Percentiles rank a stretch among this genome's conserved stretches.
These are phyloP conservation scores for Rhizopogon rudus DNA, from an alignment of 768 basidiomycete species.

Conservation along the genomic window DNA sequence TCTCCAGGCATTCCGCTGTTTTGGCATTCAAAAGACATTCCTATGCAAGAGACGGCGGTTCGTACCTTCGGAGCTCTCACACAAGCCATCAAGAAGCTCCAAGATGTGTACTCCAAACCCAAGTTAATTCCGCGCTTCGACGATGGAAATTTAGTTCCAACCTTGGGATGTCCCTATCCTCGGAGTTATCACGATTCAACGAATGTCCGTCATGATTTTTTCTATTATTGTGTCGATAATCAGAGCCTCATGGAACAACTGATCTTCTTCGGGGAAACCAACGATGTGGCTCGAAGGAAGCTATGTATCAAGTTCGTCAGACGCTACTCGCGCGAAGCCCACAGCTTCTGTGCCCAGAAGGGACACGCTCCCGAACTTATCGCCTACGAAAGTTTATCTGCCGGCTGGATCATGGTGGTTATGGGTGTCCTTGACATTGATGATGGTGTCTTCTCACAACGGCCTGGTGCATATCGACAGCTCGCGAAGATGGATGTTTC, in stretches of 20 bases:
- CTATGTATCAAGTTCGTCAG: not conserved
- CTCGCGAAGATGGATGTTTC: not conserved
- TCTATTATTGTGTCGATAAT: not conserved
- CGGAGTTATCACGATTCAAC: not conserved
- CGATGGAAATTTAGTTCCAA: not conserved
- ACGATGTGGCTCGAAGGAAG: not conserved
- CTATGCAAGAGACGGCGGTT: not conserved
- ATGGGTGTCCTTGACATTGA: conserved; percentile 3
- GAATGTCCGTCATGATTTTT: not conserved
- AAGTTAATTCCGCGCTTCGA: not conserved
- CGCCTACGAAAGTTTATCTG: not conserved
- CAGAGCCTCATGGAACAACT: not conserved
- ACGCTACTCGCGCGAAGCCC: not conserved
- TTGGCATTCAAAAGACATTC: not conserved
- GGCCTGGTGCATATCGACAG: not conserved
- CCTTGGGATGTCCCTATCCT: not conserved
- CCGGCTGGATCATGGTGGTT: conserved; percentile 4
- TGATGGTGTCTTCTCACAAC: not conserved
- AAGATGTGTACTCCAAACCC: not conserved
- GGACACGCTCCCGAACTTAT: conserved; percentile 2
- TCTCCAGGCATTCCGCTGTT: not conserved
- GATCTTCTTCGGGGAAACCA: not conserved
- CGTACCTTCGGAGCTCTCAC: not conserved
- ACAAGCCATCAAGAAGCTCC: not conserved
- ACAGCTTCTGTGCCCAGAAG: not conserved